These are phyloP conservation scores for Syncephalastrum sp. DNA, from an alignment of 371 early-diverging fungal genomes.

Conservation along the genomic window DNA sequence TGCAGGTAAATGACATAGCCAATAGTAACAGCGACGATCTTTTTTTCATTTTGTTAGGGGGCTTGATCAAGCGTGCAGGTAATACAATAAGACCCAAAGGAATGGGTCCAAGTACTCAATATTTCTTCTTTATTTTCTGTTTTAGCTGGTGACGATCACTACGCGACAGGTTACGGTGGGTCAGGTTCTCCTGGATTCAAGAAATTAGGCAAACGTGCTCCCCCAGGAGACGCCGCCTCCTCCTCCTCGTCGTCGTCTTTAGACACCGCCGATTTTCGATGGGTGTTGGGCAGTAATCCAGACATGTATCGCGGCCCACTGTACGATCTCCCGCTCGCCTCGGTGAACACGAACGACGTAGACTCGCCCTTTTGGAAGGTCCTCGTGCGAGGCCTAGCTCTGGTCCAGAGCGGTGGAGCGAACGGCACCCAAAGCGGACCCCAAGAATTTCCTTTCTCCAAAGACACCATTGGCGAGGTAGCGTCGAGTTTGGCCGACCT, in stretches of 20 bases:
- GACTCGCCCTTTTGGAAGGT: constrained; percentile 36
- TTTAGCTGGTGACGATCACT: constrained; percentile 25
- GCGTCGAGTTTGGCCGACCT: constrained; percentile 27
- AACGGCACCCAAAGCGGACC: background rate
- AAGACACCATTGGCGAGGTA: constrained; percentile 12
- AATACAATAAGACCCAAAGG: background rate
- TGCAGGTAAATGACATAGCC: background rate
- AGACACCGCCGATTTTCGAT: constrained; percentile 8
- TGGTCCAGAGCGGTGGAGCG: background rate
- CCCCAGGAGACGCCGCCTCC: no score
- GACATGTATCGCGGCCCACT: constrained; percentile 21
- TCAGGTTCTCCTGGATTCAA: constrained; percentile 22
- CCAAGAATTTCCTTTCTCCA: constrained; percentile 1
- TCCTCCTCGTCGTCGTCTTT: background rate
- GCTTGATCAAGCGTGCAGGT: constrained; percentile 19
- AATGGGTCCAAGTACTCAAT: background rate
- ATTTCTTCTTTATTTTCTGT: background rate
- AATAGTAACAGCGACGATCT: background rate
- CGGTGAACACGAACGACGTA: constrained; percentile 2
- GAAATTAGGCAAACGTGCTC: constrained; percentile 15
- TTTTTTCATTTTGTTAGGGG: no score
- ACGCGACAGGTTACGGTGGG: constrained; percentile 18
- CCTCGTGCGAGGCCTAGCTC: constrained; percentile 16
- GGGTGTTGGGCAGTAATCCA: constrained; percentile 24
- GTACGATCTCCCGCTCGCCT: constrained; percentile 18